Evolutionary conservation across 257 asterid species (phyloP).

Genomic region (Ehretia macrophylla): DNA sequence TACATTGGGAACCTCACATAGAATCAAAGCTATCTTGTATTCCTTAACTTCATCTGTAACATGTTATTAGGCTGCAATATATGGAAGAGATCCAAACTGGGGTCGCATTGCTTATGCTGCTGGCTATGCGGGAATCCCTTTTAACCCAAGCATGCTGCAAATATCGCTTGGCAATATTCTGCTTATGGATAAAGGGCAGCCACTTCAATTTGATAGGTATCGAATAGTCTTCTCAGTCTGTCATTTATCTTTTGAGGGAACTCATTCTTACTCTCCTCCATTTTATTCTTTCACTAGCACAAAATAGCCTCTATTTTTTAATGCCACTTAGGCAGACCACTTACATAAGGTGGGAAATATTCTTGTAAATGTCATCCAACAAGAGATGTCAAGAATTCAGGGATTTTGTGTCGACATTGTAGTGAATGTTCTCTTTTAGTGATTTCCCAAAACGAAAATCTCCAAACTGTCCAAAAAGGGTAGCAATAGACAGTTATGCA

Average conservation of each 20-base stretch:
- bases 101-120: constrained; percentile 98
- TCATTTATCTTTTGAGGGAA: background rate
- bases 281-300: background rate
- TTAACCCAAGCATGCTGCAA: constrained; percentile 56
- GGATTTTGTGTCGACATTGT: no score
- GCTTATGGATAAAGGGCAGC: constrained; percentile 93
- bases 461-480: no score
- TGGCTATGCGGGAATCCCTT: constrained; percentile 84
- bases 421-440: no score
- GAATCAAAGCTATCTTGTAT: background rate
- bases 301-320: no score
- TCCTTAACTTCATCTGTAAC: constrained; percentile 7
- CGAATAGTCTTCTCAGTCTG: background rate
- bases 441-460: no score
- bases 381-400: no score
- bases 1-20: no score
- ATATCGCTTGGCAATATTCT: constrained; percentile 79
- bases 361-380: no score
- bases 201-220: constrained; percentile 82
- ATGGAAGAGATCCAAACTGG: constrained; percentile 98
- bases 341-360: no score
- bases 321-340: no score
- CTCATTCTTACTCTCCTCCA: background rate
- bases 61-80: constrained; percentile 71
- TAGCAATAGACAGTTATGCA: no score